These are phyloP conservation scores for Solanum chilense DNA, from an alignment of 257 asterid genomes.

Conservation along the genomic window DNA sequence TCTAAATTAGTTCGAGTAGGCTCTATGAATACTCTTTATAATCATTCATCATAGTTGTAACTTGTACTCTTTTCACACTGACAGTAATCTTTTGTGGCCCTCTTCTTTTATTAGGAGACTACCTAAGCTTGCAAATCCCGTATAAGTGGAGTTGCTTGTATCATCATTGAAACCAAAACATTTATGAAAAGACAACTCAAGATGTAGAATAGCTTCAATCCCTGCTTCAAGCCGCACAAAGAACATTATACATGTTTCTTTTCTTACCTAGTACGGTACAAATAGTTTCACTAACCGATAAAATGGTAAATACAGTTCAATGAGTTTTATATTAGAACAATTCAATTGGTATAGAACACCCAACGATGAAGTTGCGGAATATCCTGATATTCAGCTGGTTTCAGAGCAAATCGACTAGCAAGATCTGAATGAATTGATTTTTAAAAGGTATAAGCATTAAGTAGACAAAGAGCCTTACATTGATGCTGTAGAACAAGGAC, in stretches of 20 bases:
- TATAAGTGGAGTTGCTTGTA: neutral
- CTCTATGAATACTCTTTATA: neutral
- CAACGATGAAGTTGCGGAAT: neutral
- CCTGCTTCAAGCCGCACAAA: neutral
- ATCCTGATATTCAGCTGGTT: neutral
- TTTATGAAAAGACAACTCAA: neutral
- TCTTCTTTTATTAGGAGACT: neutral
- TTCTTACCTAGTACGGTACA: neutral
- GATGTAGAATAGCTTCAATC: neutral
- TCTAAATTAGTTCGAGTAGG: neutral
- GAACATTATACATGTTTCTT: neutral
- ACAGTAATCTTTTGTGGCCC: neutral
- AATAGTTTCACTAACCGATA: neutral
- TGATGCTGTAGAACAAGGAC: slow-evolving; percentile 77
- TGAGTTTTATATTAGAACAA: neutral
- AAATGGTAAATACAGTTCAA: neutral
- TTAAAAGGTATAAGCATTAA: neutral
- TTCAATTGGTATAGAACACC: neutral
- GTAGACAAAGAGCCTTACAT: slow-evolving; percentile 35
- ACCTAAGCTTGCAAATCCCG: neutral
- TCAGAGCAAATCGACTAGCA: neutral
- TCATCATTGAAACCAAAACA: neutral
- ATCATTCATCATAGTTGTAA: neutral
- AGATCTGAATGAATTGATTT: neutral
- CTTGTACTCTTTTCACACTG: neutral